phyloP scores from a whole-genome alignment of 2,329 filamentous ascomycete species.

The Amauroascus niger region DNA sequence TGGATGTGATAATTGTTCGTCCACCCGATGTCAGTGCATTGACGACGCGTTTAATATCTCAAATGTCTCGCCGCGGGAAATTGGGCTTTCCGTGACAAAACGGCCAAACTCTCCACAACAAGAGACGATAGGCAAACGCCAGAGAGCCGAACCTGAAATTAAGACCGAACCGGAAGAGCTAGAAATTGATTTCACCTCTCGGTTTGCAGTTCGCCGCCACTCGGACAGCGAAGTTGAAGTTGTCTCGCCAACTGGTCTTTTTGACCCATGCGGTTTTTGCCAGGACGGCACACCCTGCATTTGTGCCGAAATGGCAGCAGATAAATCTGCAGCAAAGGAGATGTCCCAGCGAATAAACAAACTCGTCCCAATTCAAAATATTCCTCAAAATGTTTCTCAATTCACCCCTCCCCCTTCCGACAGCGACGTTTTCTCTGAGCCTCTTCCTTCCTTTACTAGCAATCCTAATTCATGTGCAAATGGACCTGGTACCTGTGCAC shows the following conservation, averaged over 20 bases:
- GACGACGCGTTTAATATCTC: constrained; percentile 45
- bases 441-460: constrained; percentile 27
- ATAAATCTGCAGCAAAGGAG: constrained; percentile 34
- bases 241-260: constrained; percentile 37
- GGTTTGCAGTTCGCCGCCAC: constrained; percentile 46
- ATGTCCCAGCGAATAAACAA: constrained; percentile 36
- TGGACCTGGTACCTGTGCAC: constrained; percentile 67
- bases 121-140: constrained; percentile 42
- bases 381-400: constrained; percentile 39
- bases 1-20: constrained; percentile 57
- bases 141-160: constrained; percentile 41
- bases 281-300: constrained; percentile 72
- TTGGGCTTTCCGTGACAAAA: constrained; percentile 26
- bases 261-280: constrained; percentile 73
- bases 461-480: constrained; percentile 46
- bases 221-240: constrained; percentile 21
- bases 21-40: constrained; percentile 54
- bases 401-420: constrained; percentile 47
- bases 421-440: constrained; percentile 48
- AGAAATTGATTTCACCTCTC: constrained; percentile 65
- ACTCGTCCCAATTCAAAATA: constrained; percentile 39
- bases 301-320: constrained; percentile 57
- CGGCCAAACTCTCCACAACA: constrained; percentile 29
- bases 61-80: constrained; percentile 32
- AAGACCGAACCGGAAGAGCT: constrained; percentile 42